Evolutionary conservation across 1,284 basidiomycete species (phyloP).

Genomic region (Vanrija humicola): DNA sequence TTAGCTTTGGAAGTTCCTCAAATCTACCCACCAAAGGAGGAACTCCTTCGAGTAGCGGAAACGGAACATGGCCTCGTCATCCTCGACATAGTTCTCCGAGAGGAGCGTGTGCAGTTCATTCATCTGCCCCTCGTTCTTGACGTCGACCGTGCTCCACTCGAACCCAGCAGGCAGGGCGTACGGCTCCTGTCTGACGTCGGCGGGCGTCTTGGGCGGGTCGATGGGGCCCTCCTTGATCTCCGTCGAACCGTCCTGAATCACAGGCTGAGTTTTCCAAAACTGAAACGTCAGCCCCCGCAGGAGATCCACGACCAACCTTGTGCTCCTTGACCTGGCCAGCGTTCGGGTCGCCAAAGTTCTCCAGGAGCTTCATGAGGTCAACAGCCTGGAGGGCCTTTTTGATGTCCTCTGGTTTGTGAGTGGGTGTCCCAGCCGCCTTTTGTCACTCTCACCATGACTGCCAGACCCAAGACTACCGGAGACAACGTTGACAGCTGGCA

Average conservation of each 20-base stretch:
- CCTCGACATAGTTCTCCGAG: slow-evolving; percentile 93
- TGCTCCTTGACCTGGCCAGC: slow-evolving; percentile 62
- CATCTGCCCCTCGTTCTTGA: slow-evolving; percentile 70
- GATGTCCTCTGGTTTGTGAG: slow-evolving; percentile 36
- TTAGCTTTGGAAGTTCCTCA: slow-evolving; percentile 2
- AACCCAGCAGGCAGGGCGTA: slow-evolving; percentile 89
- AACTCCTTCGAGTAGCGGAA: slow-evolving; percentile 97
- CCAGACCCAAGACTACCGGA: too few species aligned
- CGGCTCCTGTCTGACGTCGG: slow-evolving; percentile 80
- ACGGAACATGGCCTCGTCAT: slow-evolving; percentile 89
- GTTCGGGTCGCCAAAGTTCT: slow-evolving; percentile 39
- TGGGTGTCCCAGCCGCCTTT: background rate
- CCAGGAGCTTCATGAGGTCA: slow-evolving; percentile 50
- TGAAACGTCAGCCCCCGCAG: slow-evolving; percentile 35
- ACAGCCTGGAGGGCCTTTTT: slow-evolving; percentile 46
- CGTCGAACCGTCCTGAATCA: slow-evolving; percentile 62
- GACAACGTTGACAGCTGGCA: too few species aligned
- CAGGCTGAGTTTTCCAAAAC: slow-evolving; percentile 97
- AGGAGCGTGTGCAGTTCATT: slow-evolving; percentile 91
- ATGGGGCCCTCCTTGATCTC: slow-evolving; percentile 79
- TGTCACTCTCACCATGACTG: background rate
- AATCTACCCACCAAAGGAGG: slow-evolving; percentile 66
- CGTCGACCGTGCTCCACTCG: slow-evolving; percentile 82
- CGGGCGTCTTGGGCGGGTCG: slow-evolving; percentile 70
- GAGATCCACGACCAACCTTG: slow-evolving; percentile 58